These are phyloP conservation scores for Cercospora zeae-maydis DNA, from an alignment of 2,329 filamentous ascomycete species.

Conservation along the genomic window DNA sequence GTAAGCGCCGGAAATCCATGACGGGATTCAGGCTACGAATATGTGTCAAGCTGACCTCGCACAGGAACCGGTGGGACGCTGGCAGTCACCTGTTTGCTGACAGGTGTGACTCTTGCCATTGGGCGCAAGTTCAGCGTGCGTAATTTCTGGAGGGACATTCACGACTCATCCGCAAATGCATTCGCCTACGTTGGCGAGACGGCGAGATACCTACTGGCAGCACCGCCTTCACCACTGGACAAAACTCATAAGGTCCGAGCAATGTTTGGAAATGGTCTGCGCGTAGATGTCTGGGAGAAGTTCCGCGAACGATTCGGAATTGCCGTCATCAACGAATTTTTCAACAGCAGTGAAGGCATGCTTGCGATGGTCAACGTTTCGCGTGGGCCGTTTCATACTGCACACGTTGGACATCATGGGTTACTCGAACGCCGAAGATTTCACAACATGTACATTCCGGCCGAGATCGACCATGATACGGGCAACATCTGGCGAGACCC, in stretches of 20 bases:
- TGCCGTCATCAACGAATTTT: constrained; percentile 66
- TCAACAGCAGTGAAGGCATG: constrained; percentile 72
- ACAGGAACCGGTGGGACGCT: constrained; percentile 61
- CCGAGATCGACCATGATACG: constrained; percentile 64
- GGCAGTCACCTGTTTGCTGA: constrained; percentile 54
- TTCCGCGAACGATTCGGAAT: constrained; percentile 64
- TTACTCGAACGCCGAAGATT: constrained; percentile 53
- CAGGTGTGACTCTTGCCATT: constrained; percentile 58
- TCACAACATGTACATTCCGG: constrained; percentile 59
- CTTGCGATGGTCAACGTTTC: constrained; percentile 50
- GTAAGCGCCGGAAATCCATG: too few relatives aligned
- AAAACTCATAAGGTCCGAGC: constrained; percentile 55
- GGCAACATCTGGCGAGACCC: constrained; percentile 64
- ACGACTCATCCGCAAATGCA: constrained; percentile 63
- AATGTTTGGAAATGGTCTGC: constrained; percentile 65
- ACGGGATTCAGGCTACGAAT: neutral
- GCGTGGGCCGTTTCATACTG: constrained; percentile 58
- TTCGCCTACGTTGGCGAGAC: constrained; percentile 79
- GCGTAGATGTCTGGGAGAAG: constrained; percentile 64
- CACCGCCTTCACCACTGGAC: constrained; percentile 61
- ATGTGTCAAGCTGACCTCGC: neutral
- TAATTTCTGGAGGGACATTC: constrained; percentile 69
- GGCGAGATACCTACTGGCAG: constrained; percentile 67
- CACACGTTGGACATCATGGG: constrained; percentile 69
- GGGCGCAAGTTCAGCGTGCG: constrained; percentile 65